A percentile compares a stretch with the other conserved stretches of the same genome.
Evolutionary conservation across 1,139 yeast genomes (phyloP).

Genomic region (Yamadazyma dendronema): DNA sequence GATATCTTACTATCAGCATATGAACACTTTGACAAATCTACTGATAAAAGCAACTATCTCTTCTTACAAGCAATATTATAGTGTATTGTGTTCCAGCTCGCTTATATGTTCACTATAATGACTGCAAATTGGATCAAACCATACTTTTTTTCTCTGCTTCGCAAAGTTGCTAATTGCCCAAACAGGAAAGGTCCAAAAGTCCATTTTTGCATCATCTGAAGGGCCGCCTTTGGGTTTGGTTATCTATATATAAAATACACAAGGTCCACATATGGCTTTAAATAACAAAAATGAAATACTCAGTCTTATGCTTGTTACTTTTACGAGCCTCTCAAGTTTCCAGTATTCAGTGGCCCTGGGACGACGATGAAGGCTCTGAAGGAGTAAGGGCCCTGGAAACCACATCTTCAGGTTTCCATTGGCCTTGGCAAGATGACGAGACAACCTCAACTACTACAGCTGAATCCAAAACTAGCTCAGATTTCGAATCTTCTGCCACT

Average conservation of each 20-base stretch:
- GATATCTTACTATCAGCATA: too few species aligned
- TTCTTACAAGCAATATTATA: too few species aligned
- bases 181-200: neutral
- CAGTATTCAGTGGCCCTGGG: neutral
- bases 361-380: neutral
- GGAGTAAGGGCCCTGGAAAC: neutral
- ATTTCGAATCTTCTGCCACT: neutral
- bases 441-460: neutral
- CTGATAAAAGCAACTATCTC: too few species aligned
- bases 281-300: neutral
- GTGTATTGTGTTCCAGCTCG: too few species aligned
- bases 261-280: neutral
- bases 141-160: neutral
- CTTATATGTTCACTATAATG: too few species aligned
- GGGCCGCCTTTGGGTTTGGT: neutral
- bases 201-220: neutral
- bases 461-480: neutral
- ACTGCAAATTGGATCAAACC: neutral
- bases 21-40: too few species aligned
- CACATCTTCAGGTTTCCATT: slow-evolving; percentile 8
- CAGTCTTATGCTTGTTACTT: neutral
- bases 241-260: neutral
- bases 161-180: slow-evolving; percentile 2
- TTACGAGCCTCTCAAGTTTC: neutral
- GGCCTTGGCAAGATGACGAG: slow-evolving; percentile 19